These are phyloP conservation scores for Nicotiana obtusifolia DNA, from an alignment of 257 asterid species.

Conservation along the genomic window DNA sequence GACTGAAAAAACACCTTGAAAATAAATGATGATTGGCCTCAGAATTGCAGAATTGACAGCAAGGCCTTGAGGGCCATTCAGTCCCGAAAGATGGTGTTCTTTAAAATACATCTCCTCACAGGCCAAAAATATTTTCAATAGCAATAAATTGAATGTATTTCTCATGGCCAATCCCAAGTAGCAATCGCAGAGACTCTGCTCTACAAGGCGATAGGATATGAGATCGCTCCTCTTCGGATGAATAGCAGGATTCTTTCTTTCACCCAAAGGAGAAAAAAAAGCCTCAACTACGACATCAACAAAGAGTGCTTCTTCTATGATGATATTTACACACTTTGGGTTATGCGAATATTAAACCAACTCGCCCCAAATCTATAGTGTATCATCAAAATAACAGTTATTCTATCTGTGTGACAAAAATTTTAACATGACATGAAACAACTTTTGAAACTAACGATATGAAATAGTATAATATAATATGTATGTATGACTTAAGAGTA, in stretches of 20 bases:
- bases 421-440: background rate
- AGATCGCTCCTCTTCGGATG: conserved; percentile 35
- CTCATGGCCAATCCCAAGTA: conserved; percentile 78
- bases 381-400: background rate
- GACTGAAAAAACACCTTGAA: too few species aligned
- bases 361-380: conserved; percentile 12
- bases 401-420: too few species aligned
- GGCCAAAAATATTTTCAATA: conserved; percentile 3
- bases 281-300: background rate
- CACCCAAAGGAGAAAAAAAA: background rate
- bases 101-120: conserved; percentile 32
- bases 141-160: conserved; percentile 17
- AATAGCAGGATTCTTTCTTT: background rate
- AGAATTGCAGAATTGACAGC: too few species aligned
- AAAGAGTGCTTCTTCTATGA: conserved; percentile 14
- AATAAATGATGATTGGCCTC: too few species aligned
- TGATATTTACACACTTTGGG: conserved; percentile 14
- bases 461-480: too few species aligned
- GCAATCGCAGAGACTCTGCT: conserved; percentile 54
- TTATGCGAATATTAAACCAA: conserved; percentile 10
- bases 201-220: conserved; percentile 76
- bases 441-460: too few species aligned
- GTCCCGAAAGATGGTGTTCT: conserved; percentile 83
- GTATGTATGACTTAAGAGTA: too few species aligned
- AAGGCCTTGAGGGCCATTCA: conserved; percentile 46